Conservation (phyloP, 306 rosid species). For the Cucumis cinereus region DNA sequence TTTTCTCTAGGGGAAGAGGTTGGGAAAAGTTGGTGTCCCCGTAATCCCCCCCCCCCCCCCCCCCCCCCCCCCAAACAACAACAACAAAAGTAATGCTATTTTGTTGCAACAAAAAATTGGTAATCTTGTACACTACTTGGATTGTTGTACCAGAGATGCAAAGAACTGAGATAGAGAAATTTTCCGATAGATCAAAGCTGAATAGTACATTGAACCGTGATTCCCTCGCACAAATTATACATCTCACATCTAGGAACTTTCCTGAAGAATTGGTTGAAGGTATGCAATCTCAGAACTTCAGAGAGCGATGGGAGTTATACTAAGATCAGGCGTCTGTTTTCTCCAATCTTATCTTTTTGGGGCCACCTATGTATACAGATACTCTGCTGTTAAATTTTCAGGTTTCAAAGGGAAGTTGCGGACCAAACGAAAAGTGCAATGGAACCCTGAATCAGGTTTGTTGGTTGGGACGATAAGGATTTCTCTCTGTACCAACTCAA, state of each 20-base stretch:
- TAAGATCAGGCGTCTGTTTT: not conserved
- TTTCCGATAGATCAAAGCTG: conserved; percentile 4
- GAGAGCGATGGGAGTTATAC: not conserved
- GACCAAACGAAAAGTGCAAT: conserved; percentile 5
- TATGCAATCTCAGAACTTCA: not conserved
- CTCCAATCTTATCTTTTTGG: not conserved
- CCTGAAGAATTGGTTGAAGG: conserved; percentile 16
- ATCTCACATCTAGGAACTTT: conserved; percentile 5
- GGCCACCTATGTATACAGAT: not conserved
- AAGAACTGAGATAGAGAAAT: not conserved
- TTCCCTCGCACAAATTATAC: conserved; percentile 7
- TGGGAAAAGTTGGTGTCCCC: not conserved
- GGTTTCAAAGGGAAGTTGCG: conserved; percentile 8
- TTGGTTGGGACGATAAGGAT: not conserved
- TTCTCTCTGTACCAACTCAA: not conserved
- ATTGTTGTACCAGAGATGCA: conserved; percentile 1
- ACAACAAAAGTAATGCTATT: not conserved
- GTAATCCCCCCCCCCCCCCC: not conserved
- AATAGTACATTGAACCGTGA: not conserved
- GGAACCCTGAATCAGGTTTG: conserved; percentile 16
- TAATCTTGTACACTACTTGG: not conserved
- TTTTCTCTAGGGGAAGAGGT: conserved; percentile 8
- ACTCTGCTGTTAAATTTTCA: not conserved
- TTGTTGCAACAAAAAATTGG: not conserved
- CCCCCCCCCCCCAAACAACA: no score